phyloP scores from a whole-genome alignment of 371 early-diverging fungal genomes.

The Apophysomyces trapeziformis region DNA sequence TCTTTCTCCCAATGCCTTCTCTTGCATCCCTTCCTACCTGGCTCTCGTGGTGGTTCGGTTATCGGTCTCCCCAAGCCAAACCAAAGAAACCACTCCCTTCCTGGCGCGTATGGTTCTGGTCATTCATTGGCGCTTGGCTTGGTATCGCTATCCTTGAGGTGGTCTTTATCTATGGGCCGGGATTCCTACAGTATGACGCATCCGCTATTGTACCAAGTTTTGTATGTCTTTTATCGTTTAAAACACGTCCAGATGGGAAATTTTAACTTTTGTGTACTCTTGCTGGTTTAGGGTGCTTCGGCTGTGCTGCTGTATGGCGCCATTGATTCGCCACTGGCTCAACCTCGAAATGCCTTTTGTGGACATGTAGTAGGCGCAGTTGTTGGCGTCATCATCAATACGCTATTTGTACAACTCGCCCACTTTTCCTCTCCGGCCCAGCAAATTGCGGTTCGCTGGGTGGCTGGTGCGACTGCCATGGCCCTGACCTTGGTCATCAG shows the following conservation, averaged over 20 bases:
- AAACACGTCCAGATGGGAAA: too few relatives aligned
- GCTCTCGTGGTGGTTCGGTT: slow-evolving; percentile 12
- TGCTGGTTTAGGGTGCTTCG: slow-evolving; percentile 54
- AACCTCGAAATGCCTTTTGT: slow-evolving; percentile 68
- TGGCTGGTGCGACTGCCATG: slow-evolving; percentile 71
- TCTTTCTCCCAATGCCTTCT: background rate
- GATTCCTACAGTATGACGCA: slow-evolving; percentile 28
- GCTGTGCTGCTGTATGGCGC: slow-evolving; percentile 75
- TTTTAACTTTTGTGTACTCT: too few relatives aligned
- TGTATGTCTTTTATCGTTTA: slow-evolving; percentile 32
- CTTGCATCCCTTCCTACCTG: background rate
- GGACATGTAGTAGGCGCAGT: slow-evolving; percentile 71
- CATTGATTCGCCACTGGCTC: slow-evolving; percentile 74
- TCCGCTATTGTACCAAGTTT: slow-evolving; percentile 54
- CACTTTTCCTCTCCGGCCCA: slow-evolving; percentile 31
- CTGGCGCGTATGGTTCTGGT: slow-evolving; percentile 45
- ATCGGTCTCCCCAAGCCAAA: background rate
- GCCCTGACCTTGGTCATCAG: slow-evolving; percentile 66
- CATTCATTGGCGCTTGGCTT: slow-evolving; percentile 53
- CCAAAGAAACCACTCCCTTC: slow-evolving; percentile 18
- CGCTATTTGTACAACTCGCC: slow-evolving; percentile 53
- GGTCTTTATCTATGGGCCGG: slow-evolving; percentile 30
- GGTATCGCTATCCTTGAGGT: slow-evolving; percentile 45
- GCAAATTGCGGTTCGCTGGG: slow-evolving; percentile 59
- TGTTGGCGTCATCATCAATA: slow-evolving; percentile 64